Evolutionary conservation across 129 eudicot species (phyloP).

Genomic region (Arctium lappa): DNA sequence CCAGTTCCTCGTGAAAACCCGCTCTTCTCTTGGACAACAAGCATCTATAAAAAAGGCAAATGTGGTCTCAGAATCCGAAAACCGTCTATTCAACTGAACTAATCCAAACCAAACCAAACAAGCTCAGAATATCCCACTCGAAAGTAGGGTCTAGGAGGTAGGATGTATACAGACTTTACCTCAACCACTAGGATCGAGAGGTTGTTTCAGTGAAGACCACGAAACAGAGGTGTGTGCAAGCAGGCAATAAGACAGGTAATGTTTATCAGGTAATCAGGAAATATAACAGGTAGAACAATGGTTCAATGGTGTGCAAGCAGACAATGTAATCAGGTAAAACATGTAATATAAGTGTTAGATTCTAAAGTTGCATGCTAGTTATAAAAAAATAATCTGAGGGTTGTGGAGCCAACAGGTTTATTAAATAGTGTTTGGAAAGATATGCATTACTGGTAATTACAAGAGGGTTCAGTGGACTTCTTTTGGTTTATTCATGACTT

Average conservation of each 20-base stretch:
- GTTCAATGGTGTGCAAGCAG: no score
- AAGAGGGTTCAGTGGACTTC: neutral
- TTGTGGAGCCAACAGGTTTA: neutral
- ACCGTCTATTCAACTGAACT: neutral
- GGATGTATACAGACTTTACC: no score
- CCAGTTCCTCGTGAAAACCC: constrained; percentile 56
- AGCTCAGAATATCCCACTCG: no score
- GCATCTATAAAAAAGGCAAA: constrained; percentile 39
- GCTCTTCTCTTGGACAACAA: constrained; percentile 69
- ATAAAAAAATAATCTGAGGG: neutral
- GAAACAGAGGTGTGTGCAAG: no score
- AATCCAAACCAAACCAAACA: no score
- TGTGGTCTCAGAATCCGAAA: constrained; percentile 3
- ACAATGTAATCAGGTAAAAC: no score
- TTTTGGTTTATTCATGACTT: neutral
- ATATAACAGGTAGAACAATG: no score
- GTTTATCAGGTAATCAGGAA: no score
- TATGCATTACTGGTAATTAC: neutral
- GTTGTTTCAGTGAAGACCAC: no score
- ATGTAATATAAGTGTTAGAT: neutral
- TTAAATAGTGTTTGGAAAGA: neutral
- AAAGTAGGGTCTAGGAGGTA: no score
- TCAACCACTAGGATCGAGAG: no score
- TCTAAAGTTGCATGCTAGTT: neutral
- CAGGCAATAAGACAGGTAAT: no score